Evolutionary conservation across 192 early-diverging fungal species (phyloP), one percentile per base, ranked within the genome.

Genomic region (Pilaira anomala): DNA sequence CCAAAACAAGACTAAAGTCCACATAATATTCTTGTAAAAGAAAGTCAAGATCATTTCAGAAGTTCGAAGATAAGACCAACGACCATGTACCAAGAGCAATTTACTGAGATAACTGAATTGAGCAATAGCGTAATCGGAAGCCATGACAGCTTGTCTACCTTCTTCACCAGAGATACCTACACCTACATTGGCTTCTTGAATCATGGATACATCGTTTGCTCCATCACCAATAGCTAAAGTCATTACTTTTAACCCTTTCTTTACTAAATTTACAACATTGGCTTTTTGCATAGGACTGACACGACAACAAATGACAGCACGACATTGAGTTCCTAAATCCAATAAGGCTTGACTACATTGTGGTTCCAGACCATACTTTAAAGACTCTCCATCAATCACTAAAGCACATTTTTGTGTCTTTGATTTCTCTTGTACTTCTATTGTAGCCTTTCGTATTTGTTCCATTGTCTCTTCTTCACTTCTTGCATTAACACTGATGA

Each of bases 171-270:
- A 81, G 26, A 91, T 88, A 26, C 89, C 89, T 25, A 91, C 74
- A 42, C 89, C 89, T 40, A 92, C 79, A 65, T 91, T 80, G 0
- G 90, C 90, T 51, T 82, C 89, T 61, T 91, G 90, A 46, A 91
- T 91, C 90, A 91, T 91, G 48, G 81, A 81, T 16, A 91, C 88
- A 73, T 91, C 90, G 46, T 91, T 91, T 9, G 90, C 90, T n/a
- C 90, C 90, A 67, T 91, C 90, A 9, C 90, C 90, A 63, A 91
- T 91, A 3, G 88, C 80, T 19, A 89, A 68, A 24, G 88, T 90
- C 76, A 91, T 81, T 19, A 78, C 80, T 33, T 84, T 75, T 18
- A 83, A 72, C 8, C 78, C 74, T 21, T 84, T 75, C 48, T 88
- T 88, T 22, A 91, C 87, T 45, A 91, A 56, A 19, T 77, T 76